Percentiles rank a stretch among this genome's conserved stretches.
Conservation (phyloP, 208 protist species). For the Acanthamoeba culbertsoni region DNA sequence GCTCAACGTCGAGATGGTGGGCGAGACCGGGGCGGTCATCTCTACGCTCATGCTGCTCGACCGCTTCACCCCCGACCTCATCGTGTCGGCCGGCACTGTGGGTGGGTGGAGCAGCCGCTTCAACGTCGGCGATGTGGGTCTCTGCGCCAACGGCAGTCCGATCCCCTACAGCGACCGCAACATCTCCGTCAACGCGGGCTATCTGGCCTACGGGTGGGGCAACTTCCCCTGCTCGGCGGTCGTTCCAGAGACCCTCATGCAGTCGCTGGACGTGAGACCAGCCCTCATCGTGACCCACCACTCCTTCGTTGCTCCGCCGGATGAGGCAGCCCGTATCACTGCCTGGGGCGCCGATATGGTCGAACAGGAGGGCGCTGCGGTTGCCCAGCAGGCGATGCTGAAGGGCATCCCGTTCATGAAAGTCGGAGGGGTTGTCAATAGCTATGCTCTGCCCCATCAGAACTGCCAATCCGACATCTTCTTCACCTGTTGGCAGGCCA, state of each 20-base stretch:
- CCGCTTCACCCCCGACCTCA: not conserved
- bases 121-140: not conserved
- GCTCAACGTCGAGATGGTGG: not conserved
- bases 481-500: not conserved
- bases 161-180: not conserved
- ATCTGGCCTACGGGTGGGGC: not conserved
- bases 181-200: not conserved
- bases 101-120: not conserved
- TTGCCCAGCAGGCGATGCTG: not conserved
- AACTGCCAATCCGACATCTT: not conserved
- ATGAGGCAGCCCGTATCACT: not conserved
- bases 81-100: not conserved
- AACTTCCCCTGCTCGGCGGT: not conserved
- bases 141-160: not conserved
- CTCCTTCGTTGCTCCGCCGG: not conserved
- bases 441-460: not conserved
- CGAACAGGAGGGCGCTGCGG: not conserved
- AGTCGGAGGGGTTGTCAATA: not conserved
- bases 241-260: not conserved
- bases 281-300: not conserved
- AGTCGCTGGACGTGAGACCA: not conserved
- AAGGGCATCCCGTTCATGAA: not conserved
- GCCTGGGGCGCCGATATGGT: not conserved
- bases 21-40: not conserved
- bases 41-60: not conserved